phyloP scores from a whole-genome alignment of 78 protist genomes.

The Planoprotostelium fungivorum region DNA sequence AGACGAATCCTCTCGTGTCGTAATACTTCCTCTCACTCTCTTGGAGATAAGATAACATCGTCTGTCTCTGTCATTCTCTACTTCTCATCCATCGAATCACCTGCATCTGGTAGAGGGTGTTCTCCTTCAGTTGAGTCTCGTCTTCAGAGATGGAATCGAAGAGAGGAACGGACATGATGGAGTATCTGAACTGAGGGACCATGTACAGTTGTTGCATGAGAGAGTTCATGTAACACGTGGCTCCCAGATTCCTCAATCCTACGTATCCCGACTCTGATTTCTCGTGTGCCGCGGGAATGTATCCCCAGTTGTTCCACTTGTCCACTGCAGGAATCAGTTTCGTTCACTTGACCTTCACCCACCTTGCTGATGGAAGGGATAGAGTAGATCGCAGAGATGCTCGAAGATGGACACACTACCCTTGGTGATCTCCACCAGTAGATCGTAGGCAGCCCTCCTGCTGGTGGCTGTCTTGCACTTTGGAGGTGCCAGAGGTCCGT shows the following conservation, averaged over 20 bases:
- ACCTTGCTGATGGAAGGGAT: slow-evolving; percentile 35
- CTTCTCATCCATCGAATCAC: slow-evolving; percentile 43
- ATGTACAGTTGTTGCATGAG: slow-evolving; percentile 77
- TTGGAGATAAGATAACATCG: slow-evolving; percentile 58
- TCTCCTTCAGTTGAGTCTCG: slow-evolving; percentile 17
- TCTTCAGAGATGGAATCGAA: not conserved
- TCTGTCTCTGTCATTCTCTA: too few species aligned
- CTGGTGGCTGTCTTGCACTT: slow-evolving; percentile 41
- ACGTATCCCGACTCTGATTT: slow-evolving; percentile 73
- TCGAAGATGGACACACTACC: slow-evolving; percentile 15
- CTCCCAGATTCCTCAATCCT: slow-evolving; percentile 82
- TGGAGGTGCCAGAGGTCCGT: slow-evolving; percentile 64
- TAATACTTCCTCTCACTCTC: slow-evolving; percentile 64
- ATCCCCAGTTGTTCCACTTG: slow-evolving; percentile 25
- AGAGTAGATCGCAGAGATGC: not conserved
- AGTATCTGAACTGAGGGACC: slow-evolving; percentile 56
- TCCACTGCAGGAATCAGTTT: not conserved
- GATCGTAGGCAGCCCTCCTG: slow-evolving; percentile 38
- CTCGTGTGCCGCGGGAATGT: slow-evolving; percentile 48
- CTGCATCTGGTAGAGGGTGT: slow-evolving; percentile 2
- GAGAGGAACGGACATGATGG: slow-evolving; percentile 15
- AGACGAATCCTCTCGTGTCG: slow-evolving; percentile 58
- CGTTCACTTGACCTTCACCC: slow-evolving; percentile 1
- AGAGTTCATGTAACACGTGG: slow-evolving; percentile 87
- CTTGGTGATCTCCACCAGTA: slow-evolving; percentile 35